phyloP scores from a whole-genome alignment of 176 grass and related monocot species.

The Cocos nucifera region DNA sequence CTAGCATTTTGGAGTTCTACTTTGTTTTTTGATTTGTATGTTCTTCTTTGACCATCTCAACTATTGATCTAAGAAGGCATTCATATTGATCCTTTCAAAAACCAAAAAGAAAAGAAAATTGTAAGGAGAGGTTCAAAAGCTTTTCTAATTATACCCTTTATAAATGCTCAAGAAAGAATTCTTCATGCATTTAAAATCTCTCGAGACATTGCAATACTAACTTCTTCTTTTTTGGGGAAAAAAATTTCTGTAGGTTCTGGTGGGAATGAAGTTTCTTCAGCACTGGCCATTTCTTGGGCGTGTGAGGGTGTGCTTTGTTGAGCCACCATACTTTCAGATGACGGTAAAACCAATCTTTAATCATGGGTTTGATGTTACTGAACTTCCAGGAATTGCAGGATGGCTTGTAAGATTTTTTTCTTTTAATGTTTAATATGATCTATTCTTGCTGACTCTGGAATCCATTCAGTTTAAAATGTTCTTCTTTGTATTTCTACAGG shows the following conservation, averaged over 20 bases:
- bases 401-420: conserved; percentile 63
- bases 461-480: neutral
- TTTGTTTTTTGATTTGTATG: too few relatives aligned
- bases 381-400: conserved; percentile 84
- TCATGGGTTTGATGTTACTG: conserved; percentile 86
- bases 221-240: too few relatives aligned
- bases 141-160: too few relatives aligned
- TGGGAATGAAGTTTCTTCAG: conserved; percentile 85
- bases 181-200: too few relatives aligned
- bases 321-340: conserved; percentile 99
- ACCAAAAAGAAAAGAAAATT: too few relatives aligned
- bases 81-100: too few relatives aligned
- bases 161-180: too few relatives aligned
- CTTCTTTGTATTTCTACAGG: conserved; percentile 39
- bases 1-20: too few relatives aligned
- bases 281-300: conserved; percentile 87
- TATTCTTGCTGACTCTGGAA: neutral
- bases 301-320: conserved; percentile 81
- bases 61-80: too few relatives aligned
- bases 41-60: too few relatives aligned
- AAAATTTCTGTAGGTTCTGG: conserved; percentile 55
- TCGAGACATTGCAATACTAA: too few relatives aligned
- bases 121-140: too few relatives aligned
- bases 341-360: conserved; percentile 76
- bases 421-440: conserved; percentile 10